A percentile compares a stretch with the other conserved stretches of the same genome.
phyloP scores from a whole-genome alignment of 2,329 filamentous ascomycete genomes.

The Colletotrichum theobromicola region DNA sequence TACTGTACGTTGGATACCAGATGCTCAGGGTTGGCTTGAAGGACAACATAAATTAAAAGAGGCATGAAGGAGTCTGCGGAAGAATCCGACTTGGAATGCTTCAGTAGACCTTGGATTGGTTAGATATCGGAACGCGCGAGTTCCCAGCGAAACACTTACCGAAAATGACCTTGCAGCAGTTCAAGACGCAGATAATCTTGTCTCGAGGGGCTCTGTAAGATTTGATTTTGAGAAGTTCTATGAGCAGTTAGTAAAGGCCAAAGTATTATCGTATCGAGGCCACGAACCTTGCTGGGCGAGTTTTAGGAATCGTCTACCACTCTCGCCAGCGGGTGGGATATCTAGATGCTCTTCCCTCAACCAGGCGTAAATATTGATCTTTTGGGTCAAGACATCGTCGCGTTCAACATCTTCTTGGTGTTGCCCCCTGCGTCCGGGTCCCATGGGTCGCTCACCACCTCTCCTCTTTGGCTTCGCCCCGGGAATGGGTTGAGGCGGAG shows the following conservation, averaged over 20 bases:
- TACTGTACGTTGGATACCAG: constrained; percentile 98
- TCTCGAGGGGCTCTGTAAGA: constrained; percentile 96
- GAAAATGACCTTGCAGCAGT: constrained; percentile 99
- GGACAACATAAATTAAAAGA: constrained; percentile 91
- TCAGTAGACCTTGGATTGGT: constrained; percentile 70
- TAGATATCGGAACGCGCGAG: not conserved
- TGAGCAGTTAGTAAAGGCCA: constrained; percentile 30
- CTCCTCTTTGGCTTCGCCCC: constrained; percentile 72
- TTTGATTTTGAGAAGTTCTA: constrained; percentile 94
- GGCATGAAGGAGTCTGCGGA: constrained; percentile 97
- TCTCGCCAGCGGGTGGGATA: constrained; percentile 83
- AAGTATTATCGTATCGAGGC: not conserved
- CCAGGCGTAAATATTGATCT: constrained; percentile 97
- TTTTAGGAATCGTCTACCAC: constrained; percentile 84
- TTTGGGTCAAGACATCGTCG: constrained; percentile 94
- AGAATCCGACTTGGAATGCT: constrained; percentile 90
- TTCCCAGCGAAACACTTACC: constrained; percentile 54
- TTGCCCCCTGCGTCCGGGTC: constrained; percentile 87
- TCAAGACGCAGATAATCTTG: constrained; percentile 97
- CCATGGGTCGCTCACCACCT: constrained; percentile 71
- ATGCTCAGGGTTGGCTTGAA: constrained; percentile 94
- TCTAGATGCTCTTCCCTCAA: constrained; percentile 92
- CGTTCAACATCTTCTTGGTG: constrained; percentile 98
- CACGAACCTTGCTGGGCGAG: constrained; percentile 82
- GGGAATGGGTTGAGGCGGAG: constrained; percentile 76